A percentile compares a stretch with the other conserved stretches of the same genome.
phyloP scores from a whole-genome alignment of 768 basidiomycete species.

The Leucosporidium creatinivorum region DNA sequence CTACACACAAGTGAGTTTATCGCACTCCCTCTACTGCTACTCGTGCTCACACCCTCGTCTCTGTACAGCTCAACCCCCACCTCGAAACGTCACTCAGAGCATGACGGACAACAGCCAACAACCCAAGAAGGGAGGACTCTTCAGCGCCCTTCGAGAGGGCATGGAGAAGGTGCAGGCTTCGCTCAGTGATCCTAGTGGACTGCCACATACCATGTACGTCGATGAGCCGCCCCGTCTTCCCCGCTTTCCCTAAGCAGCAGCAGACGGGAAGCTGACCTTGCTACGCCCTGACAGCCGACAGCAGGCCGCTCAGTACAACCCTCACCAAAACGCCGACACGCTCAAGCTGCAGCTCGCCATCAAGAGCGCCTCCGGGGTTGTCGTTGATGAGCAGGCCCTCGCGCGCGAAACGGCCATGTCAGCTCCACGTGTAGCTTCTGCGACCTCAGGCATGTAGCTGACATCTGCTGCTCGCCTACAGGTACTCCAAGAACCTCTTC shows the following conservation, averaged over 20 bases:
- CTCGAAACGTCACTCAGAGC: too few relatives aligned
- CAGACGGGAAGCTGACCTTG: too few relatives aligned
- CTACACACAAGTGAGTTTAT: too few relatives aligned
- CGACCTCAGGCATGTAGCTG: not conserved
- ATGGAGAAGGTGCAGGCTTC: not conserved
- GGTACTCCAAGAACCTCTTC: constrained; percentile 17
- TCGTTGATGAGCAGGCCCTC: constrained; percentile 12
- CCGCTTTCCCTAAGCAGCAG: too few relatives aligned
- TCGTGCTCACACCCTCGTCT: too few relatives aligned
- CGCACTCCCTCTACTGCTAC: too few relatives aligned
- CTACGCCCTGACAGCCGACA: not conserved
- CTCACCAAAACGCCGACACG: constrained; percentile 11
- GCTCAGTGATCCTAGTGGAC: not conserved
- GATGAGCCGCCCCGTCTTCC: not conserved
- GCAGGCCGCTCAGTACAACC: not conserved
- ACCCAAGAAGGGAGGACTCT: too few relatives aligned
- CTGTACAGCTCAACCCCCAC: too few relatives aligned
- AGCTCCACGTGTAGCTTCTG: constrained; percentile 20
- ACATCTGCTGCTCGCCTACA: not conserved
- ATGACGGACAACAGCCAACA: too few relatives aligned
- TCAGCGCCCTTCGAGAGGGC: not conserved
- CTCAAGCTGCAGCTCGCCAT: constrained; percentile 30
- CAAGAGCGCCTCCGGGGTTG: constrained; percentile 17
- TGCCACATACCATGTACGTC: not conserved
- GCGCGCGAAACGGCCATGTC: constrained; percentile 12